phyloP scores from a whole-genome alignment of 169 alveolate genomes.

The Toxoplasma gondii region DNA sequence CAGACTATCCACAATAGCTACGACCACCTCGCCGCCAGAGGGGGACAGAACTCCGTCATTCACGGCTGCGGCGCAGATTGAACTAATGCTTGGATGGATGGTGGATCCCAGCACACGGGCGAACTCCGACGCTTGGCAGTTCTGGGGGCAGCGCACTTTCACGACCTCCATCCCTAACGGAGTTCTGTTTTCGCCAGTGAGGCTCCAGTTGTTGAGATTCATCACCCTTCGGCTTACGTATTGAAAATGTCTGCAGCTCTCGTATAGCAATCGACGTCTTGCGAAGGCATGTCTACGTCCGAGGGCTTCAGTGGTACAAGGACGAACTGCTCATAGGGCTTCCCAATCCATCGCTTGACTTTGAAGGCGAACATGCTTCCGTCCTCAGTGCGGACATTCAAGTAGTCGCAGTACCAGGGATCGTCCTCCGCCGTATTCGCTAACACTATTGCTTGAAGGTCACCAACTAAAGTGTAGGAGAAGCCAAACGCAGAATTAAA shows the following conservation, averaged over 20 bases:
- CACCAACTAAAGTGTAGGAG: slow-evolving; percentile 62
- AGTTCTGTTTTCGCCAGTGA: slow-evolving; percentile 13
- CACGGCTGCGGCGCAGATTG: slow-evolving; percentile 89
- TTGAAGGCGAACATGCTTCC: slow-evolving; percentile 71
- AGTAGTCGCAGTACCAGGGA: slow-evolving; percentile 79
- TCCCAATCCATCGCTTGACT: slow-evolving; percentile 79
- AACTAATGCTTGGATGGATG: slow-evolving; percentile 82
- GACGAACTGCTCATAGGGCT: slow-evolving; percentile 67
- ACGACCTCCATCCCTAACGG: slow-evolving; percentile 27
- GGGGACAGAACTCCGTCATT: slow-evolving; percentile 86
- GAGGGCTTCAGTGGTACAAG: slow-evolving; percentile 74
- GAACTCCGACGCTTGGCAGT: slow-evolving; percentile 76
- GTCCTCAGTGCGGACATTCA: slow-evolving; percentile 72
- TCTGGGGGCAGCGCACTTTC: slow-evolving; percentile 77
- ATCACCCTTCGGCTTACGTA: slow-evolving; percentile 39
- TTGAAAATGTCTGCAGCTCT: slow-evolving; percentile 82
- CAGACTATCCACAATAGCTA: slow-evolving; percentile 73
- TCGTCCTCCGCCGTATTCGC: slow-evolving; percentile 73
- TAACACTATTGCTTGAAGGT: slow-evolving; percentile 70
- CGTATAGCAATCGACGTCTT: slow-evolving; percentile 85
- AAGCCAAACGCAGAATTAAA: background rate
- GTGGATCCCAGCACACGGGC: slow-evolving; percentile 74
- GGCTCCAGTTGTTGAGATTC: background rate
- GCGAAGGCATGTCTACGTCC: slow-evolving; percentile 78
- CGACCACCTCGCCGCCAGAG: slow-evolving; percentile 79